These are phyloP conservation scores for Entrophospora sp. DNA, from an alignment of 192 early-diverging fungal genomes.

Conservation along the genomic window DNA sequence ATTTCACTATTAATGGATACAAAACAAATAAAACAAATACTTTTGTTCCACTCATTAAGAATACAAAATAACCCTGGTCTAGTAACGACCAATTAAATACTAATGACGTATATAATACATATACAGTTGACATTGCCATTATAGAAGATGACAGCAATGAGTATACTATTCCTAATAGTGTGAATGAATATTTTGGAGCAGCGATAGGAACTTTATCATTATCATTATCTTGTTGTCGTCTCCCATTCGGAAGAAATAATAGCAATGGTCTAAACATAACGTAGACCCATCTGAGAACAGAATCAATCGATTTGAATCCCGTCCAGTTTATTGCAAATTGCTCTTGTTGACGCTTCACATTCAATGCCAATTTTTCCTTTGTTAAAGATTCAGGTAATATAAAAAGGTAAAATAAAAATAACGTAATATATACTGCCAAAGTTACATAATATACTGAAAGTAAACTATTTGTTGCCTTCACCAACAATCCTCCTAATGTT, in stretches of 20 bases:
- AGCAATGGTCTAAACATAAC: neutral
- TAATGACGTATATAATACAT: slow-evolving; percentile 1
- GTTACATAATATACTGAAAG: slow-evolving; percentile 13
- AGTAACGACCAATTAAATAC: slow-evolving; percentile 1
- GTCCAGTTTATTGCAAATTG: neutral
- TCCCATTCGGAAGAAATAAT: neutral
- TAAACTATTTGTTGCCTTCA: neutral
- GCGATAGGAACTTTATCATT: neutral
- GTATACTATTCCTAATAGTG: neutral
- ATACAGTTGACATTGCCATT: neutral
- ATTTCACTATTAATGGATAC: neutral
- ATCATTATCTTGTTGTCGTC: neutral
- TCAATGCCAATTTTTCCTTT: neutral
- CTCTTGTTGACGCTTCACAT: neutral
- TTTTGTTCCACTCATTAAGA: neutral
- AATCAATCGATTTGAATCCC: neutral
- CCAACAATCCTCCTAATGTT: neutral
- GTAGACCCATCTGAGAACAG: neutral
- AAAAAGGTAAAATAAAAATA: neutral
- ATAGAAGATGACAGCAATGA: neutral
- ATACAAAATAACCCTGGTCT: slow-evolving; percentile 8
- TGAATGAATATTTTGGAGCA: neutral
- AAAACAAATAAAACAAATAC: neutral
- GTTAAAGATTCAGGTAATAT: slow-evolving; percentile 12
- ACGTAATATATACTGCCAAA: neutral